Evolutionary conservation across 179 eudicot species (phyloP).

Genomic region (Heliamphora pulchella): DNA sequence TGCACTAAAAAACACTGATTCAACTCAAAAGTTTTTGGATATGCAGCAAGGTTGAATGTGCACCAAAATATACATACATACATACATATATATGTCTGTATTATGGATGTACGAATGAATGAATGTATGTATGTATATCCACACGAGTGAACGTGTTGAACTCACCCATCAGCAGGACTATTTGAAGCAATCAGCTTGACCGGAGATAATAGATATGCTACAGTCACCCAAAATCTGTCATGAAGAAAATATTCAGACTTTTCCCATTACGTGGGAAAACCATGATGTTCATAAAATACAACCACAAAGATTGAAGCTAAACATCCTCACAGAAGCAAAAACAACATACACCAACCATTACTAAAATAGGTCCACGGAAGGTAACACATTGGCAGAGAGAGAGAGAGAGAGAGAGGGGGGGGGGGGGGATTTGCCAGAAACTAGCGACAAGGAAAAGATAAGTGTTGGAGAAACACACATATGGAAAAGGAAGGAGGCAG

Average conservation of each 20-base stretch:
- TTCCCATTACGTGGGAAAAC: neutral
- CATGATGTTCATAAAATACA: neutral
- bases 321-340: neutral
- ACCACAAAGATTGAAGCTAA: neutral
- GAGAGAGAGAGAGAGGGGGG: too few species aligned
- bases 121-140: too few species aligned
- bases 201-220: constrained; percentile 39
- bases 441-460: neutral
- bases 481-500: neutral
- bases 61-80: neutral
- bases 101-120: too few species aligned
- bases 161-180: constrained; percentile 55
- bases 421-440: too few species aligned
- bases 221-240: constrained; percentile 55
- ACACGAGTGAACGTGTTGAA: constrained; percentile 9
- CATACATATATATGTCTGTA: neutral
- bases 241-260: constrained; percentile 1
- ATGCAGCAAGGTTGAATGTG: constrained; percentile 7
- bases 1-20: neutral
- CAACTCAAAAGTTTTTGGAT: neutral
- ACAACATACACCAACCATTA: neutral
- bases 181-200: constrained; percentile 40
- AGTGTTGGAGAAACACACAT: neutral
- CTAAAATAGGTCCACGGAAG: neutral
- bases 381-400: neutral